Percentiles rank a stretch among this genome's conserved stretches.
Evolutionary conservation across 2,329 filamentous ascomycete species (phyloP).

Genomic region (Talaromyces sp.): DNA sequence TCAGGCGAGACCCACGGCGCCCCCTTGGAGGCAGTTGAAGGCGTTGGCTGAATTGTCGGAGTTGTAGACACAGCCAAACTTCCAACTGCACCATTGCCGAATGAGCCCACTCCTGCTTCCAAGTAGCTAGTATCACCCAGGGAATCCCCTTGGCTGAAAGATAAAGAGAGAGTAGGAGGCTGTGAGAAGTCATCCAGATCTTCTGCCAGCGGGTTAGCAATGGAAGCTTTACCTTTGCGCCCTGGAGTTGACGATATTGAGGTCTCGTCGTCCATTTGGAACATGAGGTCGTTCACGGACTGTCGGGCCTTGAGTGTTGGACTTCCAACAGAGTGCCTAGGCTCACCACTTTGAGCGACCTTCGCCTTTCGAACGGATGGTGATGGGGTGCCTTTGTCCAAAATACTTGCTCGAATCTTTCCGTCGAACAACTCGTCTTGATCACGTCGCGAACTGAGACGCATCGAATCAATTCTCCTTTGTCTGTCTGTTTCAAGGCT

Average conservation of each 20-base stretch:
- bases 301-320: constrained; percentile 65
- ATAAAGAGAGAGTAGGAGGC: constrained; percentile 24
- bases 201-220: constrained; percentile 23
- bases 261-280: constrained; percentile 83
- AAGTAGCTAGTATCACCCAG: constrained; percentile 27
- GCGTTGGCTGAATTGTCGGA: constrained; percentile 25
- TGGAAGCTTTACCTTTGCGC: constrained; percentile 30
- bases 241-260: constrained; percentile 26
- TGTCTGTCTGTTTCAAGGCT: constrained; percentile 47
- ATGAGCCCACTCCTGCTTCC: constrained; percentile 30
- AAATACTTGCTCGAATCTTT: constrained; percentile 57
- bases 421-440: constrained; percentile 66
- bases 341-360: constrained; percentile 39
- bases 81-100: constrained; percentile 21
- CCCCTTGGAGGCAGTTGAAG: constrained; percentile 29
- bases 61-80: constrained; percentile 26
- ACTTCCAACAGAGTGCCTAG: constrained; percentile 53
- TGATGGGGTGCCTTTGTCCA: constrained; percentile 59
- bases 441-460: constrained; percentile 59
- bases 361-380: constrained; percentile 44
- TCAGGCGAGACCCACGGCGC: constrained; percentile 53
- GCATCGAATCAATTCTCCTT: constrained; percentile 71
- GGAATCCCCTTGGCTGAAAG: constrained; percentile 27
- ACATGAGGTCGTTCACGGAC: constrained; percentile 75
- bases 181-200: constrained; percentile 23